A percentile compares a stretch with the other conserved stretches of the same genome.
Conservation (phyloP, 371 early-diverging fungal species). For the Mucor lusitanicus region DNA sequence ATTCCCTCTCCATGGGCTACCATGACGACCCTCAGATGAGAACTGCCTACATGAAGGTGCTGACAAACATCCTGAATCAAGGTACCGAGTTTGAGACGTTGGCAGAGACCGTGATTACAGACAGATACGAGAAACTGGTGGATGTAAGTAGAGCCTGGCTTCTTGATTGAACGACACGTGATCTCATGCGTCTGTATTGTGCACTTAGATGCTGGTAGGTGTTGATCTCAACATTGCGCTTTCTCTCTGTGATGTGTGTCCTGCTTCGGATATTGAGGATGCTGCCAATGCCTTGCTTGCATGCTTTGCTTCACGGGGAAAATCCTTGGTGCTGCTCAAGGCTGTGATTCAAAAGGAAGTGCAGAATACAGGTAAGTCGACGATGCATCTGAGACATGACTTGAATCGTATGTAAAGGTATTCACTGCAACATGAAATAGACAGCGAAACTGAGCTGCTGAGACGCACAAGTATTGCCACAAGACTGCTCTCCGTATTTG, state of each 20-base stretch:
- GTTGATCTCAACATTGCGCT: constrained; percentile 74
- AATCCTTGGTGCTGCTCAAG: constrained; percentile 73
- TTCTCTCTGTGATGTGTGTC: constrained; percentile 86
- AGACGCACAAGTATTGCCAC: constrained; percentile 92
- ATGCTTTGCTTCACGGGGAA: constrained; percentile 79
- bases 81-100: constrained; percentile 87
- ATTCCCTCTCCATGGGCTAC: constrained; percentile 87
- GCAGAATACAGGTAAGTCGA: constrained; percentile 68
- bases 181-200: not conserved
- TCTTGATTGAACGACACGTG: not conserved
- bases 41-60: constrained; percentile 88
- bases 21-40: constrained; percentile 88
- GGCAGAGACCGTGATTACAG: constrained; percentile 73
- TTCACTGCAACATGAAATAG: constrained; percentile 25
- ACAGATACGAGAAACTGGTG: constrained; percentile 74
- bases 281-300: constrained; percentile 76
- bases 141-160: constrained; percentile 48
- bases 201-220: constrained; percentile 55
- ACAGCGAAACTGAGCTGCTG: constrained; percentile 84
- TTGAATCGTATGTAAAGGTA: too few species aligned
- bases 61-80: constrained; percentile 85
- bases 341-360: constrained; percentile 87
- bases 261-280: constrained; percentile 87
- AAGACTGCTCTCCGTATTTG: constrained; percentile 80
- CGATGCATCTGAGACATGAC: too few species aligned